A percentile compares a stretch with the other conserved stretches of the same genome.
Conservation (phyloP, 2,329 filamentous ascomycete species). For the Aspergillus sp. region DNA sequence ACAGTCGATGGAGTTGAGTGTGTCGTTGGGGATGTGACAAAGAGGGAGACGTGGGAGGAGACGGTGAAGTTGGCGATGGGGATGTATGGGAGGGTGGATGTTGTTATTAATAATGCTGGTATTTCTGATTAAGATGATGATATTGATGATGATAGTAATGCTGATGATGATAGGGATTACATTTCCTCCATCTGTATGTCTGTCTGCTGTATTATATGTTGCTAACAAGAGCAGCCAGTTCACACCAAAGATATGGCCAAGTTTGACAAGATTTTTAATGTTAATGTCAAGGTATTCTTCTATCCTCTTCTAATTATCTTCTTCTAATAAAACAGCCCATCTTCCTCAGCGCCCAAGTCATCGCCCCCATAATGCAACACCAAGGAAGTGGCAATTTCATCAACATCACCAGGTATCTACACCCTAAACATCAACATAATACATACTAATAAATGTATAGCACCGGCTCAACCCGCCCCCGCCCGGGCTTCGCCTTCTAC, state of each 20-base stretch:
- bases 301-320: neutral
- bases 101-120: neutral
- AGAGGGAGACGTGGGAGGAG: neutral
- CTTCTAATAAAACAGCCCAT: constrained; percentile 1
- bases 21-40: neutral
- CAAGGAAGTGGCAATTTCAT: constrained; percentile 6
- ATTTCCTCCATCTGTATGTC: neutral
- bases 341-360: constrained; percentile 5
- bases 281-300: neutral
- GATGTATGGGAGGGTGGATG: neutral
- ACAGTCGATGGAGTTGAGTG: neutral
- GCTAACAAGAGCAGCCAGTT: neutral
- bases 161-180: neutral
- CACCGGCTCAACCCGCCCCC: constrained; percentile 9
- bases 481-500: constrained; percentile 10
- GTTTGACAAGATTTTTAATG: neutral
- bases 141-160: neutral
- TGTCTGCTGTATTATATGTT: neutral
- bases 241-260: neutral
- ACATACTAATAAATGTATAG: neutral
- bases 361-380: constrained; percentile 4
- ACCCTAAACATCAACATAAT: neutral
- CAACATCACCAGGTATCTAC: constrained; percentile 5
- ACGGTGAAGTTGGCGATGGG: neutral
- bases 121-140: neutral